Percentiles rank a stretch among this genome's conserved stretches.
These are phyloP conservation scores for Wickerhamomyces rabaulensis DNA, from an alignment of 805 yeast species.

Conservation along the genomic window DNA sequence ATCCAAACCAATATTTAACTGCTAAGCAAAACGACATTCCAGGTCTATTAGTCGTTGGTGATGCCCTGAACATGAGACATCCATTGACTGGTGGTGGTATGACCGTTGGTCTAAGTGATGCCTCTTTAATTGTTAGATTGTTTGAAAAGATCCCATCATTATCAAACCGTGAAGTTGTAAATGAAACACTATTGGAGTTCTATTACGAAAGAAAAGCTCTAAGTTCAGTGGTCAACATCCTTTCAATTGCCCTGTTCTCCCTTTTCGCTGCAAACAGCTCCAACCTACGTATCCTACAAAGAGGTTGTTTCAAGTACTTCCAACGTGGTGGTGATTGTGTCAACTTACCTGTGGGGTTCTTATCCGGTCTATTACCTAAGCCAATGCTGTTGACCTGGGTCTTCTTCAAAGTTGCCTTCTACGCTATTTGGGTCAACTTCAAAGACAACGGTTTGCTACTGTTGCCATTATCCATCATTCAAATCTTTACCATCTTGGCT, in stretches of 20 bases:
- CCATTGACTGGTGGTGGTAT: slow-evolving; percentile 99
- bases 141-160: slow-evolving; percentile 52
- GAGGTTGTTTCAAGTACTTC: slow-evolving; percentile 87
- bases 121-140: slow-evolving; percentile 58
- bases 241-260: slow-evolving; percentile 85
- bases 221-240: slow-evolving; percentile 81
- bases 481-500: slow-evolving; percentile 59
- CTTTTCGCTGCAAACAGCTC: slow-evolving; percentile 81
- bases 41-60: slow-evolving; percentile 84
- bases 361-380: slow-evolving; percentile 74
- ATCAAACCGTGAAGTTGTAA: slow-evolving; percentile 49
- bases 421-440: slow-evolving; percentile 68
- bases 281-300: slow-evolving; percentile 64
- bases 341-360: slow-evolving; percentile 71
- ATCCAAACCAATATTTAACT: slow-evolving; percentile 91
- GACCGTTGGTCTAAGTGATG: slow-evolving; percentile 95
- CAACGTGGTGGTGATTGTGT: slow-evolving; percentile 78
- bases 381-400: slow-evolving; percentile 77
- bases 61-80: slow-evolving; percentile 95
- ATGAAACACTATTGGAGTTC: slow-evolving; percentile 57
- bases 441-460: slow-evolving; percentile 57
- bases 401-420: slow-evolving; percentile 87
- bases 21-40: slow-evolving; percentile 66
- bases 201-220: slow-evolving; percentile 72
- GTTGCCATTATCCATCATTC: slow-evolving; percentile 65